Evolutionary conservation across 2,329 filamentous ascomycete genomes (phyloP), one percentile per base, ranked within the genome.

Genomic region (Talaromyces funiculosus): DNA sequence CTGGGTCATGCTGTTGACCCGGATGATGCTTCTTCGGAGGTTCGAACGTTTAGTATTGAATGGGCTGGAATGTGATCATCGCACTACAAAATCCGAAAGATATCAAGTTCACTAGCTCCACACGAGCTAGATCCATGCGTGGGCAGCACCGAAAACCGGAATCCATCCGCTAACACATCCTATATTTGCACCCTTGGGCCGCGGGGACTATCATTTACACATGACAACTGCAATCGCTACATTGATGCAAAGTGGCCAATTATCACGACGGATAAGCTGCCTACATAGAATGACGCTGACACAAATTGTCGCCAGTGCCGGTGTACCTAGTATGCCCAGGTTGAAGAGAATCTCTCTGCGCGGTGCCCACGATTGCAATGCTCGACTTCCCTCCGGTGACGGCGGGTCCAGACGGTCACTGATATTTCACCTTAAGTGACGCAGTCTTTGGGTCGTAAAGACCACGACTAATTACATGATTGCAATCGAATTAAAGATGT

Each of bases 51-150:
- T 70, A 92, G 89, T 67, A 84, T 97, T 57, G 92, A 97, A 77
- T 97, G 92, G 93, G 92, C 90, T 57, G 92, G 90, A 31, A 94
- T 97, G 87, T 97, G 82, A 83, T 53, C 16, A 26, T 29, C 40
- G 16, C 6, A 20, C 3, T 9, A 35, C 12, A 14, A 29, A 51
- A 3, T 49, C 10, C 4, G 9, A 33, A 24, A 35, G 10, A 35
- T 35, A 51, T 51, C n/a, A 51, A 22, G 3, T 16, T 31, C 16
- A 12, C 18, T 45, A 5, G 22, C 29, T 31, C 26, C 12, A 8
- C 38, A 45, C 8, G 29, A 45, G 29, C 9, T 51, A 4, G 18
- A 18, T 6, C 20, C 4, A 6, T 49, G 24, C 26, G n/a, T 47
- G 22, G 22, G 4, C 20, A 26, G 22, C 43, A 14, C 20, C n/a